Percentiles rank a stretch among this genome's conserved stretches.
These are phyloP conservation scores for Penicillium paxilli DNA, from an alignment of 495 filamentous ascomycete genomes.

Conservation along the genomic window DNA sequence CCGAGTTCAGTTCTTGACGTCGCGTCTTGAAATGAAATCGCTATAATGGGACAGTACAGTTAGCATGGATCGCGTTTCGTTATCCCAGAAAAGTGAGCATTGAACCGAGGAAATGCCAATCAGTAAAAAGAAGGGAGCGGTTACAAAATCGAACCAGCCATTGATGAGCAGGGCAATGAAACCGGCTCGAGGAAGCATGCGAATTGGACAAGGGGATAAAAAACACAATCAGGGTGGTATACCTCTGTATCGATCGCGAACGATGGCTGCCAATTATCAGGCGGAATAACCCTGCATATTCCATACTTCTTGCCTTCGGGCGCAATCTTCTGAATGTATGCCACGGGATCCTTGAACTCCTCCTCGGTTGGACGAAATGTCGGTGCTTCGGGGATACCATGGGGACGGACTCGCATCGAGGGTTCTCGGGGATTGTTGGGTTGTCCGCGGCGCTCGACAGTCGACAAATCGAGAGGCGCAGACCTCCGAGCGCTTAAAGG, in stretches of 20 bases:
- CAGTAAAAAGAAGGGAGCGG: too few species aligned
- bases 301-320: slow-evolving; percentile 84
- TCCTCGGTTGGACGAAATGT: slow-evolving; percentile 89
- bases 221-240: slow-evolving; percentile 26
- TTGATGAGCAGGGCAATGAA: too few species aligned
- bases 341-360: slow-evolving; percentile 90
- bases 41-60: slow-evolving; percentile 42
- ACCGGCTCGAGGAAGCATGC: too few species aligned
- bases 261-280: slow-evolving; percentile 87
- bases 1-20: slow-evolving; percentile 95
- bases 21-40: slow-evolving; percentile 95
- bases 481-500: slow-evolving; percentile 71
- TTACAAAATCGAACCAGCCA: too few species aligned
- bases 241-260: slow-evolving; percentile 99
- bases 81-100: background rate
- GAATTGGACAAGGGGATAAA: background rate
- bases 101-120: background rate
- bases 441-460: slow-evolving; percentile 87
- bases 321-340: slow-evolving; percentile 87
- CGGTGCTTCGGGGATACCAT: slow-evolving; percentile 86
- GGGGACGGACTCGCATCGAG: slow-evolving; percentile 71
- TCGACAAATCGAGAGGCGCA: slow-evolving; percentile 77
- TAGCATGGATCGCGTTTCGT: background rate
- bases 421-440: slow-evolving; percentile 73
- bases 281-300: slow-evolving; percentile 92